Percentiles rank a stretch among this genome's conserved stretches.
Conservation (phyloP, 768 basidiomycete species). For the Kwoniella pini region DNA sequence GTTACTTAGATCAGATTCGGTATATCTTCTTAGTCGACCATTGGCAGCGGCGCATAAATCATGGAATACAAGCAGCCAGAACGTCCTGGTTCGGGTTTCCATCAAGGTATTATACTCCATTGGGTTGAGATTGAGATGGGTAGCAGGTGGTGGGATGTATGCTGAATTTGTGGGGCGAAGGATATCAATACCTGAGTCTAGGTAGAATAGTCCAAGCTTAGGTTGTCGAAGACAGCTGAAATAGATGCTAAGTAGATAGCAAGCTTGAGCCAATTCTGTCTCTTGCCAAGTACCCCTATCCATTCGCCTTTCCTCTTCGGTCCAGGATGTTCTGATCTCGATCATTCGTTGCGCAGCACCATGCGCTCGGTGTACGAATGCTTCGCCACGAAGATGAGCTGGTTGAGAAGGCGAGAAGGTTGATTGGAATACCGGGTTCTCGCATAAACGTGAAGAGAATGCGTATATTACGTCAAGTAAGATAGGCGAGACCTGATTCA, state of each 20-base stretch:
- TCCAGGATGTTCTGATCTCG: conserved; percentile 22
- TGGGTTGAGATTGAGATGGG: conserved; percentile 15
- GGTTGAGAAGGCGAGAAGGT: conserved; percentile 29
- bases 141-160: conserved; percentile 24
- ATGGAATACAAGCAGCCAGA: conserved; percentile 50
- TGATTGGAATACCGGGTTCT: conserved; percentile 31
- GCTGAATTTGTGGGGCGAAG: conserved; percentile 27
- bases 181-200: conserved; percentile 37
- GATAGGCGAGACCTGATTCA: conserved; percentile 35
- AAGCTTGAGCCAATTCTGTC: conserved; percentile 46
- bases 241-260: conserved; percentile 40
- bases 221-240: conserved; percentile 37
- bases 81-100: conserved; percentile 41
- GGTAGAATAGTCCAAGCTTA: conserved; percentile 32
- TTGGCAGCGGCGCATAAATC: conserved; percentile 44
- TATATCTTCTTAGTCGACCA: conserved; percentile 35
- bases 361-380: conserved; percentile 43
- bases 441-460: conserved; percentile 38
- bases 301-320: conserved; percentile 22
- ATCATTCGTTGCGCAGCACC: conserved; percentile 25
- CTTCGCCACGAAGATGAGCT: conserved; percentile 39
- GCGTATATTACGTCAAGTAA: conserved; percentile 52
- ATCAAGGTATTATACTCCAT: conserved; percentile 40
- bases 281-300: conserved; percentile 48
- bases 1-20: conserved; percentile 35